phyloP scores from a whole-genome alignment of 805 yeast genomes.

The Candida orba region DNA sequence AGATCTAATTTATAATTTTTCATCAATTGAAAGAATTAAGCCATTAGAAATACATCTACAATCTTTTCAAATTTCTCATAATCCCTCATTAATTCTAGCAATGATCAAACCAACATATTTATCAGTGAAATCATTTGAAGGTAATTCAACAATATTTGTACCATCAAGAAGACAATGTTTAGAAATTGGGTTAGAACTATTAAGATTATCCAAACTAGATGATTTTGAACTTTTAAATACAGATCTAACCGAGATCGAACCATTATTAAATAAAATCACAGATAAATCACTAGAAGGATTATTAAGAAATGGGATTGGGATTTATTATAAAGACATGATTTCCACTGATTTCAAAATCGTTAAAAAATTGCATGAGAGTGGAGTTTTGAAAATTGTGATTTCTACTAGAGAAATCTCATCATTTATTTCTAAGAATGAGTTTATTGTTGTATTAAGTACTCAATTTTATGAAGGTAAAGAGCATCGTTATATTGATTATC shows the following conservation, averaged over 20 bases:
- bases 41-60: conserved; percentile 55
- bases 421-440: conserved; percentile 42
- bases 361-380: conserved; percentile 42
- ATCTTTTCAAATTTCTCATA: conserved; percentile 38
- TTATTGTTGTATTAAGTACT: conserved; percentile 65
- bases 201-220: conserved; percentile 31
- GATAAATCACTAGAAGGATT: conserved; percentile 41
- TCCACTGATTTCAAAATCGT: conserved; percentile 46
- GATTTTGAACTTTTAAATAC: conserved; percentile 33
- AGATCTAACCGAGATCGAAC: conserved; percentile 31
- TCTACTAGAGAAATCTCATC: conserved; percentile 52
- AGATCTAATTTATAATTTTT: conserved; percentile 58
- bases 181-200: conserved; percentile 41
- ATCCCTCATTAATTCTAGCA: conserved; percentile 44
- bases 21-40: conserved; percentile 49
- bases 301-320: conserved; percentile 56
- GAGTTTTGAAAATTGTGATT: conserved; percentile 48
- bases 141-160: conserved; percentile 45
- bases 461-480: conserved; percentile 66
- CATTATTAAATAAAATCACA: conserved; percentile 34
- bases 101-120: conserved; percentile 44
- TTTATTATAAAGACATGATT: conserved; percentile 51
- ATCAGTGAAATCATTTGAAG: conserved; percentile 29
- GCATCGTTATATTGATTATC: conserved; percentile 61
- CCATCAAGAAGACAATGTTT: conserved; percentile 48